Percentiles rank a stretch among this genome's conserved stretches.
Evolutionary conservation across 305 asterid genomes (phyloP).

Genomic region (Fraxinus ornus): DNA sequence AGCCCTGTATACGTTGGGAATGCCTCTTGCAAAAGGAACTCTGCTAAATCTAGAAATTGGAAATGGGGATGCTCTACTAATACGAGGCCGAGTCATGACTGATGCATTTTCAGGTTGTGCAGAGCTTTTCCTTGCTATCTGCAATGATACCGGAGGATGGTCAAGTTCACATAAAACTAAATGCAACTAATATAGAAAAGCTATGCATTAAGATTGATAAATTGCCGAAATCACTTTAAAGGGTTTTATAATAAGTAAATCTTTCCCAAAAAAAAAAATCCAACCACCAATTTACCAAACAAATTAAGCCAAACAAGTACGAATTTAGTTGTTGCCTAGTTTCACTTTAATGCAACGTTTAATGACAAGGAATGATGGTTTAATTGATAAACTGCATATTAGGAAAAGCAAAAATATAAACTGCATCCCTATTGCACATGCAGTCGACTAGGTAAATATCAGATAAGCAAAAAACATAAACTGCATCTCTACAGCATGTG

Average conservation of each 20-base stretch:
- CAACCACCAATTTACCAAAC: background rate
- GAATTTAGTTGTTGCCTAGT: background rate
- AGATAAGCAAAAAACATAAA: background rate
- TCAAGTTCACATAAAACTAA: background rate
- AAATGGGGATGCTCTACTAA: slow-evolving; percentile 52
- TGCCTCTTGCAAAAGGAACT: slow-evolving; percentile 57
- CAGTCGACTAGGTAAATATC: background rate
- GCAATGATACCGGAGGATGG: slow-evolving; percentile 15
- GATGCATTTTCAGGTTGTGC: slow-evolving; percentile 61
- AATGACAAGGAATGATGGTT: background rate
- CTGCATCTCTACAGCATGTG: background rate
- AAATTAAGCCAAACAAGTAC: background rate
- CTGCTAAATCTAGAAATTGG: slow-evolving; percentile 54
- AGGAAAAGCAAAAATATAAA: background rate
- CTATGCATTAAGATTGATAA: background rate
- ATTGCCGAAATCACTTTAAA: background rate
- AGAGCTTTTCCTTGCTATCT: slow-evolving; percentile 67
- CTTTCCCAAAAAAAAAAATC: background rate
- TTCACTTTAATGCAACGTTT: background rate
- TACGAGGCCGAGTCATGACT: slow-evolving; percentile 51
- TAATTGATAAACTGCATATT: background rate
- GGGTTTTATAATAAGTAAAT: background rate
- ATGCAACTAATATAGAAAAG: background rate
- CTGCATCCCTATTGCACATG: background rate
- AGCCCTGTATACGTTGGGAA: slow-evolving; percentile 46